Base-by-base conservation (phyloP, 108 stramenopile species). In the Stephanodiscus minutulus region DNA sequence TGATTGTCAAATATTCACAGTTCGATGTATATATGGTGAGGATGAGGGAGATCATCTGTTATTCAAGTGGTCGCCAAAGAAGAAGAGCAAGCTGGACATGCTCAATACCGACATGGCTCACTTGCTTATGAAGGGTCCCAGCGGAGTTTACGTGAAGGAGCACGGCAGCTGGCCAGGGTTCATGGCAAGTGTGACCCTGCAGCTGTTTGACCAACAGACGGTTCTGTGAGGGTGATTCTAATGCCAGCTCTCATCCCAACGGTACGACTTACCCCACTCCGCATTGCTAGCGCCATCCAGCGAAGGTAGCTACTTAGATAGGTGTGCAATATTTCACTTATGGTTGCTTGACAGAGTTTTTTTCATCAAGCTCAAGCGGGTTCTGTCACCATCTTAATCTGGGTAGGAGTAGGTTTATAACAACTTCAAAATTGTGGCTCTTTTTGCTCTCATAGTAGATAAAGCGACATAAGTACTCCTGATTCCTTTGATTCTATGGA, bases 21-120 rank as follows among this genome's bases (percentile, higher is more conserved):
- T 98, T 12, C 83, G 96, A 24, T 96, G 92, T n/a, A 82, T 98
- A 57, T 99, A 91, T 72, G 96, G 96, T 0, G 98, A 97, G 72
- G 70, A 79, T 31, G 92, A 96, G 63, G 85, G 87, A 28, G 98
- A 99, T 81, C 84, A 86, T 61, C 82, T 99, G 44, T 64, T 96
- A 69, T 96, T 98, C 73, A 81, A 84, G 29, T 91, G 94, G 94
- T 47, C 43, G 3, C 90, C 88, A 0, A 74, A 87, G 39, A 82
- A 75, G 35, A 85, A 56, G 73, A 77, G 62, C 55, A 62, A 61
- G 18, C 55, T 94, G 49, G 85, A 97, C 61, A 68, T 97, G 20
- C 52, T 93, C 56, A 88, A 84, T 48, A 98, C 96, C n/a, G 93
- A 94, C 18, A 74, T 95, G 43, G 96, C 93, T 46, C 73, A 86